Evolutionary conservation across 2,329 filamentous ascomycete species (phyloP).

Genomic region (Fusarium verrucosum): DNA sequence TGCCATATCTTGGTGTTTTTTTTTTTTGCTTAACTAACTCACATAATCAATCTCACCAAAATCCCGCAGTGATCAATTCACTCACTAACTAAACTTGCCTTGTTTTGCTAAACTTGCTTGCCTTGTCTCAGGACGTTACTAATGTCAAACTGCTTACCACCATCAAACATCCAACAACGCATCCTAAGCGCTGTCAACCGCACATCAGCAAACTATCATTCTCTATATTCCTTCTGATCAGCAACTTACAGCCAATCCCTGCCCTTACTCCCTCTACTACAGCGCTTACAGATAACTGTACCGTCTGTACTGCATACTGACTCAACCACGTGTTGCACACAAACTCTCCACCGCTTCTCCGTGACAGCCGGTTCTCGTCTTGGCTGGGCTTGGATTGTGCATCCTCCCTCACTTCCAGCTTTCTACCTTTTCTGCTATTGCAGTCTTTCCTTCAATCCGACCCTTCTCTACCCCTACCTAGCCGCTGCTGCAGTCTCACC

Average conservation of each 20-base stretch:
- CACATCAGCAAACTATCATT: slow-evolving; percentile 23
- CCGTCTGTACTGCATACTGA: slow-evolving; percentile 24
- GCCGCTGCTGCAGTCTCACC: slow-evolving; percentile 24
- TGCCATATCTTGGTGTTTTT: slow-evolving; percentile 6
- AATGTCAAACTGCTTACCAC: slow-evolving; percentile 22
- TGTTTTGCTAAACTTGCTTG: slow-evolving; percentile 17
- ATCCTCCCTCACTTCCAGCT: slow-evolving; percentile 12
- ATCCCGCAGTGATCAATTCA: neutral
- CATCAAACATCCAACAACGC: neutral
- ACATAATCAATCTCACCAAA: slow-evolving; percentile 9
- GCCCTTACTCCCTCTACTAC: neutral
- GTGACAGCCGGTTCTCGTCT: slow-evolving; percentile 26
- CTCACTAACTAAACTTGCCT: no score
- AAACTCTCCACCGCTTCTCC: slow-evolving; percentile 31
- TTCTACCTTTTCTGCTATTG: slow-evolving; percentile 1
- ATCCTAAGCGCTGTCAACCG: slow-evolving; percentile 5
- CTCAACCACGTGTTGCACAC: slow-evolving; percentile 39
- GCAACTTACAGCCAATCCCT: slow-evolving; percentile 29
- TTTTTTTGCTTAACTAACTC: slow-evolving; percentile 19
- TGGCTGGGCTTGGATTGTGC: slow-evolving; percentile 21
- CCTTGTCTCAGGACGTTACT: slow-evolving; percentile 1
- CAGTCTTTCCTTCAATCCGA: neutral
- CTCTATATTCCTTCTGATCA: slow-evolving; percentile 27
- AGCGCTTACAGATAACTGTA: slow-evolving; percentile 12
- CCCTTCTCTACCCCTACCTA: slow-evolving; percentile 8